These are phyloP conservation scores for Fusarium temperatum DNA, from an alignment of 2,329 filamentous ascomycete species.

Conservation along the genomic window DNA sequence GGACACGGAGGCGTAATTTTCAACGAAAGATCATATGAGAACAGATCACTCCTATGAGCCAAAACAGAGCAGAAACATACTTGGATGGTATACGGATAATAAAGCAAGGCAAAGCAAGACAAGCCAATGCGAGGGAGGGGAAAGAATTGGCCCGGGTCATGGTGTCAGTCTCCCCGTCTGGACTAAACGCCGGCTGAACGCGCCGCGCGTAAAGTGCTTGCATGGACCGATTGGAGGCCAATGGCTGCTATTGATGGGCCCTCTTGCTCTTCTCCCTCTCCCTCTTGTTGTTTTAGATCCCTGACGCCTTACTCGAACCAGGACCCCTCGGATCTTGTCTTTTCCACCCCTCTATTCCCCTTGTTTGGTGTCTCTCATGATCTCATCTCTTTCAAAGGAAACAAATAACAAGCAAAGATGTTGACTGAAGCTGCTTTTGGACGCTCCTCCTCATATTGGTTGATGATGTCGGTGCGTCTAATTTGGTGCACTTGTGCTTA, in stretches of 20 bases:
- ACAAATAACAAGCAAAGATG: neutral
- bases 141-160: slow-evolving; percentile 13
- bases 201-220: slow-evolving; percentile 38
- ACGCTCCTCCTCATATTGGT: neutral
- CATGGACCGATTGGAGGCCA: slow-evolving; percentile 5
- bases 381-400: neutral
- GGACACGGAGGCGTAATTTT: slow-evolving; percentile 1
- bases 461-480: neutral
- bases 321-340: neutral
- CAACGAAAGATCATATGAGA: slow-evolving; percentile 5
- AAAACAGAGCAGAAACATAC: neutral
- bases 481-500: neutral
- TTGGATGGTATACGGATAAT: neutral
- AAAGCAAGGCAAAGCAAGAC: neutral
- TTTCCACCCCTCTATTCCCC: neutral
- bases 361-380: neutral
- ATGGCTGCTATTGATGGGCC: neutral
- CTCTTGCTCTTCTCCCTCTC: neutral
- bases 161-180: slow-evolving; percentile 30
- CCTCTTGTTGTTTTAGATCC: neutral
- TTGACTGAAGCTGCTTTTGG: neutral
- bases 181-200: slow-evolving; percentile 11
- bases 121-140: neutral
- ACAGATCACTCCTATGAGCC: neutral
- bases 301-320: neutral